A percentile compares a stretch with the other conserved stretches of the same genome.
These are phyloP conservation scores for Candida sphagnicola DNA, from an alignment of 805 yeast genomes.

Conservation along the genomic window DNA sequence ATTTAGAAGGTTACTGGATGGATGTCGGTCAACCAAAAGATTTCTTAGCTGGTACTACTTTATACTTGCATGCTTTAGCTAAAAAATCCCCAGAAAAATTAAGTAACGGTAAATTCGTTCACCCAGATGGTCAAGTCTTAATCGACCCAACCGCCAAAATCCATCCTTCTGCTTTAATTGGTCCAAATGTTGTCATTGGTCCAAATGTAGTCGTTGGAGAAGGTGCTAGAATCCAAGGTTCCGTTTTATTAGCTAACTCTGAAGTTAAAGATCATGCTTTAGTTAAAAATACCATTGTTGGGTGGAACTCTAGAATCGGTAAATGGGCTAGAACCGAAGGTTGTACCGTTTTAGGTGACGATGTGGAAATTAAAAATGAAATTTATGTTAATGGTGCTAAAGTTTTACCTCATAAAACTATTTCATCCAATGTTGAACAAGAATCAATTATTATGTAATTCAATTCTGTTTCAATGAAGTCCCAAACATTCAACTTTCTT, in stretches of 20 bases:
- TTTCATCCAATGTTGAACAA: slow-evolving; percentile 92
- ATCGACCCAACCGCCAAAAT: slow-evolving; percentile 94
- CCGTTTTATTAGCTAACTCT: slow-evolving; percentile 89
- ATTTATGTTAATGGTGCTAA: slow-evolving; percentile 99
- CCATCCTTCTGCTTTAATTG: slow-evolving; percentile 89
- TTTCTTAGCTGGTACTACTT: slow-evolving; percentile 91
- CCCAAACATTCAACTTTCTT: too few relatives aligned
- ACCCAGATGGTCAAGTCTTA: slow-evolving; percentile 82
- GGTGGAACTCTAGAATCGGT: slow-evolving; percentile 98
- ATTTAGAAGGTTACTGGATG: slow-evolving; percentile 99
- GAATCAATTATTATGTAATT: slow-evolving; percentile 95
- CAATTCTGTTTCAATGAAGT: too few relatives aligned
- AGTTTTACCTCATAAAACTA: slow-evolving; percentile 97
- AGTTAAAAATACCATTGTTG: slow-evolving; percentile 96
- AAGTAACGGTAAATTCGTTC: slow-evolving; percentile 66
- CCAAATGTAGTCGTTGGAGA: slow-evolving; percentile 95
- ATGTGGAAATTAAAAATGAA: slow-evolving; percentile 97
- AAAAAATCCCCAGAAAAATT: slow-evolving; percentile 73
- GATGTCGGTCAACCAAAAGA: slow-evolving; percentile 99
- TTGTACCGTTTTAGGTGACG: slow-evolving; percentile 97
- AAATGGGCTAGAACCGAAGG: slow-evolving; percentile 99
- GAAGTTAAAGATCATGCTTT: slow-evolving; percentile 95
- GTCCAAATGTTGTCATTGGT: slow-evolving; percentile 97
- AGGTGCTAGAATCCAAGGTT: slow-evolving; percentile 97
- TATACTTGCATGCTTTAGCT: slow-evolving; percentile 82